These are phyloP conservation scores for Pisolithus microcarpus DNA, from an alignment of 768 basidiomycete species.

Conservation along the genomic window DNA sequence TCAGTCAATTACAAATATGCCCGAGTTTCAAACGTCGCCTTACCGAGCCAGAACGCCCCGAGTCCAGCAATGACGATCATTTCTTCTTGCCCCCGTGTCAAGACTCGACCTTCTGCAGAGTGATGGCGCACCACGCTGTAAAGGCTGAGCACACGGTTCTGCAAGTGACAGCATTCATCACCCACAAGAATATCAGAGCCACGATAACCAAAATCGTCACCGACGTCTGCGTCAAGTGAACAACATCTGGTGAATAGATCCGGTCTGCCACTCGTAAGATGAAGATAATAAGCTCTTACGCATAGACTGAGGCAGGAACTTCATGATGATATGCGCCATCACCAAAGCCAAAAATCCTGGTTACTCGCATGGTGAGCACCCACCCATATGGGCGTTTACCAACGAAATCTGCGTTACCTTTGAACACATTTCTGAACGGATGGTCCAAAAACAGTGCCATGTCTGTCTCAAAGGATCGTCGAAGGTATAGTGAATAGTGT, in stretches of 20 bases:
- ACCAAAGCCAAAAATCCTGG: slow-evolving; percentile 35
- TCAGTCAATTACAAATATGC: slow-evolving; percentile 1
- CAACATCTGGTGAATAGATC: slow-evolving; percentile 38
- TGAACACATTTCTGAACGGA: slow-evolving; percentile 27
- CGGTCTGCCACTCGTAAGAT: slow-evolving; percentile 3
- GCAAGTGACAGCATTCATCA: slow-evolving; percentile 3
- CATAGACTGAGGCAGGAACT: slow-evolving; percentile 33
- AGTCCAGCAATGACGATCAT: slow-evolving; percentile 63
- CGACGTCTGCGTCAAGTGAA: slow-evolving; percentile 66
- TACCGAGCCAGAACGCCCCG: slow-evolving; percentile 73
- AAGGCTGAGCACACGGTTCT: background rate
- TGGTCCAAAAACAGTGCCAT: slow-evolving; percentile 29
- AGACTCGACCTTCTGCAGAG: slow-evolving; percentile 43
- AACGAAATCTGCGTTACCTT: slow-evolving; percentile 14
- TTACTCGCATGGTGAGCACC: slow-evolving; percentile 27
- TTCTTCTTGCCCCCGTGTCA: slow-evolving; percentile 70
- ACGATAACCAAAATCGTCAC: slow-evolving; percentile 63
- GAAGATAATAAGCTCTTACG: slow-evolving; percentile 20
- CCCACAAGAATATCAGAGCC: slow-evolving; percentile 62
- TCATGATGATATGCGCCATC: slow-evolving; percentile 46
- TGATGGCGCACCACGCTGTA: slow-evolving; percentile 62
- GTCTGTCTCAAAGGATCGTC: slow-evolving; percentile 11
- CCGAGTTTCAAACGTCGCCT: slow-evolving; percentile 12
- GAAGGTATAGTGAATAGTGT: slow-evolving; percentile 7
- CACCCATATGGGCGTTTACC: background rate